Conservation (phyloP, 257 asterid genomes). For the Paraleonurus japonicus region DNA sequence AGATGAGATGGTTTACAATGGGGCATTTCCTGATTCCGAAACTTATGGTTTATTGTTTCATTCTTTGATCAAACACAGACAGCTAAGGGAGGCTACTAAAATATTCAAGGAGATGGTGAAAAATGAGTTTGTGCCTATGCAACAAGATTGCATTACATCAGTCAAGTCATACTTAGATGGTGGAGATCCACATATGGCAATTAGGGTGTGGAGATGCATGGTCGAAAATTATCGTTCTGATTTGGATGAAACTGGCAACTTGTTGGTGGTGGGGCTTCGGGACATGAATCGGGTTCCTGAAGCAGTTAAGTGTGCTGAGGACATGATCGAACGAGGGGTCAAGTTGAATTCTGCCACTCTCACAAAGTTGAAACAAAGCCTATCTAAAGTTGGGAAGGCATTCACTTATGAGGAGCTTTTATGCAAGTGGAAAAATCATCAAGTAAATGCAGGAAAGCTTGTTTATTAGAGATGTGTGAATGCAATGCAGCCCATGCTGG, state of each 20-base stretch:
- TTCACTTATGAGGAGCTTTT: conserved; percentile 56
- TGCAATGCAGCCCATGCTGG: too few species aligned
- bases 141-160: conserved; percentile 47
- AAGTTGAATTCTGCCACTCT: conserved; percentile 57
- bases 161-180: conserved; percentile 38
- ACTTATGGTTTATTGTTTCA: conserved; percentile 53
- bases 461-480: not conserved
- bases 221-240: conserved; percentile 48
- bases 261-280: conserved; percentile 55
- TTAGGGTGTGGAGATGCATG: conserved; percentile 66
- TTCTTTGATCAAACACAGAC: conserved; percentile 45
- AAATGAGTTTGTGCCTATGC: conserved; percentile 61
- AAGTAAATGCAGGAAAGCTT: conserved; percentile 19
- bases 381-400: conserved; percentile 47
- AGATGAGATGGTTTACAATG: conserved; percentile 62
- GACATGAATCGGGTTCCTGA: conserved; percentile 57
- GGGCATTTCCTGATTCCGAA: conserved; percentile 65
- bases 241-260: conserved; percentile 72
- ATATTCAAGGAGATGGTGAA: conserved; percentile 72
- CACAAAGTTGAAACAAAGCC: conserved; percentile 61
- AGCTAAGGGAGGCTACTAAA: conserved; percentile 53
- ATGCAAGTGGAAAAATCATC: conserved; percentile 53
- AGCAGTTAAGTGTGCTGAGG: conserved; percentile 67
- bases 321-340: conserved; percentile 63
- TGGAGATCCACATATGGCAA: conserved; percentile 55